Base-by-base conservation (phyloP, 2,329 filamentous ascomycete genomes). In the Talaromyces rugulosus region DNA sequence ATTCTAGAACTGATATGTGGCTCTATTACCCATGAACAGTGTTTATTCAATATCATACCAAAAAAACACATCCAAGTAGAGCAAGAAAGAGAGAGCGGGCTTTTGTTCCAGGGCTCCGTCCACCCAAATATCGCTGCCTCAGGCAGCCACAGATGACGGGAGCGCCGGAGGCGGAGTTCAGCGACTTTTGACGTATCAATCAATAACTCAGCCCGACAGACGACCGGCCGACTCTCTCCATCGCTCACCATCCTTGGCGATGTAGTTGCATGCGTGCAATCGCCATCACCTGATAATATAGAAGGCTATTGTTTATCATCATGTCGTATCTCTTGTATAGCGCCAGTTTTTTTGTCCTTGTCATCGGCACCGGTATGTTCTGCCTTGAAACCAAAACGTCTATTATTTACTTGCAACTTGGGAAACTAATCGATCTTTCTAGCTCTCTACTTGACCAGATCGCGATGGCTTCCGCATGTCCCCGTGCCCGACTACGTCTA, bases 271-370 rank as follows among this genome's bases (percentile, higher is more conserved):
- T n/a, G 27, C 50, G 50, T 53, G 30, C 30, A 53, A n/a, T 16
- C 50, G 14, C 30, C 50, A 53, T 31, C 16, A 53, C 6, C 16
- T 8, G 5, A 1, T 16, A 16, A 5, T 4, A 31, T 53, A 7
- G 14, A 16, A 16, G 16, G 11, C 27, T 31, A 52, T 31, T 52
- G 30, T 28, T 52, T 9, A 14, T 51, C 27, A 77, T 69, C 68
- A 96, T 96, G 91, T 83, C 80, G 65, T 95, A 93, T 80, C 74
- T 96, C 66, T 85, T 96, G 79, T 96, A 92, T 80, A 87, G 85
- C 69, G 75, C 93, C 66, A 86, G 86, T 71, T 84, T 96, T 74
- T 76, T 89, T 68, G 83, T 90, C 72, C 82, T 96, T 70, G 72
- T 93, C 68, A 71, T 84, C 66, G 89, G 87, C 63, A 95, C 91